These are phyloP conservation scores for Karstenula rhodostoma DNA, from an alignment of 2,329 filamentous ascomycete genomes.

Conservation along the genomic window DNA sequence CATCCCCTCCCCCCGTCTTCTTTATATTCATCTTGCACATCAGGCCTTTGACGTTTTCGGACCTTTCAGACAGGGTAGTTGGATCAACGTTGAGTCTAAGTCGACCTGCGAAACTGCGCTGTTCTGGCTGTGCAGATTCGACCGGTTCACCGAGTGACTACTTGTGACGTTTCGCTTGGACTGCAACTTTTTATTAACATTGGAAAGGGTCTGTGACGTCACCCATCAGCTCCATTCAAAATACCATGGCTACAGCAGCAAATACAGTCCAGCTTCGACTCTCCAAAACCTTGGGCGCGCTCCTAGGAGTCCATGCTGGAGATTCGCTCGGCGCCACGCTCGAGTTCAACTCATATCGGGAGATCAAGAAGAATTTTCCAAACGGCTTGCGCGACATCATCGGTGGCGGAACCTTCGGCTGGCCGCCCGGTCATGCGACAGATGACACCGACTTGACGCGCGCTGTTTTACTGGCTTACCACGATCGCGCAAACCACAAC, in stretches of 20 bases:
- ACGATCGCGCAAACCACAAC: conserved; percentile 34
- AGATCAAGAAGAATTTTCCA: conserved; percentile 49
- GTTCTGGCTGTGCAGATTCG: too few species aligned
- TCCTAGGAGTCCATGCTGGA: conserved; percentile 58
- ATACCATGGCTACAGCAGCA: conserved; percentile 5
- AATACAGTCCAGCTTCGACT: conserved; percentile 23
- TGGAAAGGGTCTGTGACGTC: too few species aligned
- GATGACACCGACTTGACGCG: conserved; percentile 61
- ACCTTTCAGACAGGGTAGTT: too few species aligned
- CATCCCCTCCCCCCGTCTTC: too few species aligned
- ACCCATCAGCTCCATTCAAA: neutral
- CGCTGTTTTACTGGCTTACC: conserved; percentile 56
- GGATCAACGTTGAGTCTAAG: too few species aligned
- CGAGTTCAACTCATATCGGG: conserved; percentile 52
- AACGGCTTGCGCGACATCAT: conserved; percentile 53
- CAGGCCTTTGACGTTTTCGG: too few species aligned
- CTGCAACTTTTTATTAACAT: too few species aligned
- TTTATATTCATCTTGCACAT: too few species aligned
- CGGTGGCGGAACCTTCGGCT: conserved; percentile 56
- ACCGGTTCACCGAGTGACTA: too few species aligned
- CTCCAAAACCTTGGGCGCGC: conserved; percentile 52
- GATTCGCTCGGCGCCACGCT: conserved; percentile 58
- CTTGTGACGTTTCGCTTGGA: too few species aligned
- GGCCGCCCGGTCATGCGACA: conserved; percentile 56
- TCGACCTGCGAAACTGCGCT: too few species aligned